Evolutionary conservation across 345 rosid species (phyloP), one percentile per base, ranked within the genome.

Genomic region (Dipteronia sinensis): DNA sequence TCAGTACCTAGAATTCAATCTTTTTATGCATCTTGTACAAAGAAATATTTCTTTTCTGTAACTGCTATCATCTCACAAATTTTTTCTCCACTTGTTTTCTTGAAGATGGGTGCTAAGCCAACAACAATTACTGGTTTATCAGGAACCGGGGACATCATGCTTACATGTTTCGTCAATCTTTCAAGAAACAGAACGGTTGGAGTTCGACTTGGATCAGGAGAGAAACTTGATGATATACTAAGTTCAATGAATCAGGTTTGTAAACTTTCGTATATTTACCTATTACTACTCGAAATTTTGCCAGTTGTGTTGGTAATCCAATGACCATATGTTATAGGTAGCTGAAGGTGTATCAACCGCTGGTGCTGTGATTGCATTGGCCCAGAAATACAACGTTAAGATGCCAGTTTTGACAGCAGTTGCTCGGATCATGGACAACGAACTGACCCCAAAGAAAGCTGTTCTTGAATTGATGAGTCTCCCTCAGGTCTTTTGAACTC

Each of bases 261-360:
- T 71, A 22, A 78, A 78, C 19, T 64, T 55, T 70, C 7, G 58
- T 77, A 10, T 10, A 0, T 6, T 10, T 25, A 49, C 25, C 25
- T 53, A 22, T 31, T 77, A 46, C 76, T 65, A 27, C 63, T 40
- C n/a, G 11, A 76, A 80, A 40, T 53, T 56, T 76, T 34, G 65
- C 66, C 74, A 40, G 66, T 71, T 73, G 55, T 62, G 53, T 16
- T 63, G 20, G 42, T 70, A 55, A 25, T n/a, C 53, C 20, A 13
- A 63, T 40, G 69, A 22, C 51, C 9, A 2, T n/a, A 3, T 23
- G 59, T 27, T 23, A 3, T 77, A 94, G 98, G 98, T 95, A 55
- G 98, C 98, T 17, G 98, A 95, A 87, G 98, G 98, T 53, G 93
- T 95, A 77, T 87, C 98, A 68, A 95, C 98, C 0, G 98, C 98